Evolutionary conservation across 306 rosid species (phyloP).

Genomic region (Rubus parviflorus): DNA sequence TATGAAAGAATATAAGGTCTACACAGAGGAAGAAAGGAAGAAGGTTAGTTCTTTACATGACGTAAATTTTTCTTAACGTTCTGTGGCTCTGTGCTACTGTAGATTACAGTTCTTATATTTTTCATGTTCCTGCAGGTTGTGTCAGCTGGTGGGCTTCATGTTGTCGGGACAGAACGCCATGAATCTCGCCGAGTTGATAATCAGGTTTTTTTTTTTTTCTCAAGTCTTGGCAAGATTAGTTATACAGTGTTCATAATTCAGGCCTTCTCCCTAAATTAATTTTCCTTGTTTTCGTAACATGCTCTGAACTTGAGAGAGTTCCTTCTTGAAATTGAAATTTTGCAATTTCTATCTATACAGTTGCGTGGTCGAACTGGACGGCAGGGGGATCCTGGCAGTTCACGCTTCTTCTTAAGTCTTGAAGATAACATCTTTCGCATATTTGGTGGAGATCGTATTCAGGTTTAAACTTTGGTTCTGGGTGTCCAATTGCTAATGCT

Average conservation of each 20-base stretch:
- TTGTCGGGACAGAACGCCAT: slow-evolving; percentile 93
- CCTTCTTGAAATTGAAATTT: slow-evolving; percentile 25
- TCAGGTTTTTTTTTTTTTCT: slow-evolving; percentile 78
- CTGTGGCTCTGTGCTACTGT: slow-evolving; percentile 19
- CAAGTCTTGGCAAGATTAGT: slow-evolving; percentile 19
- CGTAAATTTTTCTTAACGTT: slow-evolving; percentile 16
- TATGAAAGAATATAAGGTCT: slow-evolving; percentile 78
- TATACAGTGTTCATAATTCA: slow-evolving; percentile 14
- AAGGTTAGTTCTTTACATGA: slow-evolving; percentile 49
- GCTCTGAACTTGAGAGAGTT: slow-evolving; percentile 10
- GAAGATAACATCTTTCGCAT: slow-evolving; percentile 95
- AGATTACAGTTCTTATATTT: slow-evolving; percentile 25
- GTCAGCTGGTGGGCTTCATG: slow-evolving; percentile 95
- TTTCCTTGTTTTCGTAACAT: slow-evolving; percentile 12
- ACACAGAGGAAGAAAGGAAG: slow-evolving; percentile 85
- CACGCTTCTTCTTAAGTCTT: slow-evolving; percentile 94
- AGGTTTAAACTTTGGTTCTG: slow-evolving; percentile 51
- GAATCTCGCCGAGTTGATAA: slow-evolving; percentile 94
- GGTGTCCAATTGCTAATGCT: slow-evolving; percentile 29
- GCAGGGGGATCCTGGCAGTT: slow-evolving; percentile 97
- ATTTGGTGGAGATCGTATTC: slow-evolving; percentile 94
- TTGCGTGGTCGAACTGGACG: slow-evolving; percentile 96
- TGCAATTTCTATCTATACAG: slow-evolving; percentile 41
- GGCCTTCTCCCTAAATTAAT: slow-evolving; percentile 8
- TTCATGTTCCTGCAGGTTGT: slow-evolving; percentile 63